Base-by-base conservation (phyloP, 805 yeast genomes). In the Schizosaccharomyces lindneri region DNA sequence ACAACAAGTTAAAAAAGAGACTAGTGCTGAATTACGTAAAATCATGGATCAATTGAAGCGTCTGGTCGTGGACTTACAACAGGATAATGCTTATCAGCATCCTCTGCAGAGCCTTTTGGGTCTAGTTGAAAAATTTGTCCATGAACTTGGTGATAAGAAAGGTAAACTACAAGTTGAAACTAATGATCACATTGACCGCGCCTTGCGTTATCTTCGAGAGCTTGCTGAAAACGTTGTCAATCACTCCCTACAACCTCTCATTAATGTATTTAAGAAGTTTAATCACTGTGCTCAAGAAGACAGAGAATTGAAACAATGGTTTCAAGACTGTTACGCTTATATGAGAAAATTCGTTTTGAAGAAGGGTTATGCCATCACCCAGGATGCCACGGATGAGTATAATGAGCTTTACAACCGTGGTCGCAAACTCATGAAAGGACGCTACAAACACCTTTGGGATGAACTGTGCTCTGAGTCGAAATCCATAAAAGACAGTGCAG, bases 191-290 rank as follows among this genome's bases (percentile, higher is more conserved):
- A n/a, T 57, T 17, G 60, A 61, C 36, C 43, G 41, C 19, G 65
- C 66, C 15, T 48, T 62, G 55, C 1, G 7, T 32, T 59, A 62
- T 24, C 59, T 65, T 59, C 43, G 48, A 36, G 55, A 55, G 17
- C 60, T 65, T 24, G 60, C 65, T 32, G 67, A 65, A 62, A 63
- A 65, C 7, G 61, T 61, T 43, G 65, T 66, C 29, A 65, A 65
- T 48, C 61, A 62, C 36, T 62, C 64, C 11, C 55, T 65, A 13
- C 63, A 62, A 36, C 62, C 36, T 29, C 43, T 65, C 6, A 36
- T 61, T 36, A 61, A 19, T 29, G 60, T 59, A 15, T 43, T 65
- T 39, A 48, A 61, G n/a, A 62, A 62, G 24, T 36, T 65, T 17
- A 61, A 64, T 48, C 31, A 27, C 9, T 63, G 63, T 15, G 65